Percentiles rank a stretch among this genome's conserved stretches.
phyloP scores from a whole-genome alignment of 2,329 filamentous ascomycete genomes.

The Pseudogymnoascus sp. region DNA sequence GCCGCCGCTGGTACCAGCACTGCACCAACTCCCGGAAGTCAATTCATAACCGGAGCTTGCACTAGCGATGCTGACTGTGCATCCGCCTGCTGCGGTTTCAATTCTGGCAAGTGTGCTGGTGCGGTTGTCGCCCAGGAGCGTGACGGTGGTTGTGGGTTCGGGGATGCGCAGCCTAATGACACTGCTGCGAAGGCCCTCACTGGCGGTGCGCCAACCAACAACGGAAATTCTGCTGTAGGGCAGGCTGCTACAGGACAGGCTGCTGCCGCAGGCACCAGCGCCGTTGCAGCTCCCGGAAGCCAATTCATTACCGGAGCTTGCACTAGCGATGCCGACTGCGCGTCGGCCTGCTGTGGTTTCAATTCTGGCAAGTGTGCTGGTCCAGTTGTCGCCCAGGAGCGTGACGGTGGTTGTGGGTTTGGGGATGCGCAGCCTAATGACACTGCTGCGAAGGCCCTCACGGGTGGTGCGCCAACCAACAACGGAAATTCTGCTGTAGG shows the following conservation, averaged over 20 bases:
- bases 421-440: constrained; percentile 14
- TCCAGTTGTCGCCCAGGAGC: constrained; percentile 26
- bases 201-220: background rate
- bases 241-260: constrained; percentile 15
- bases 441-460: background rate
- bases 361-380: constrained; percentile 28
- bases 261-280: constrained; percentile 27
- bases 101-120: constrained; percentile 28
- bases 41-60: constrained; percentile 12
- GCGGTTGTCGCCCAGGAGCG: constrained; percentile 27
- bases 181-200: background rate
- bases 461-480: background rate
- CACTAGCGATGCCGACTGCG: constrained; percentile 15
- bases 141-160: constrained; percentile 31
- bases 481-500: background rate
- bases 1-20: constrained; percentile 28
- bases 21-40: constrained; percentile 15
- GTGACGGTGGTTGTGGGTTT: constrained; percentile 31
- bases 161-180: constrained; percentile 13
- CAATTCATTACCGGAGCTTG: constrained; percentile 12
- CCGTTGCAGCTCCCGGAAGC: constrained; percentile 15
- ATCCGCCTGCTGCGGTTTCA: constrained; percentile 15
- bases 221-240: background rate
- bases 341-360: constrained; percentile 14
- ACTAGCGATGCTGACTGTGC: constrained; percentile 15